phyloP scores from a whole-genome alignment of 2,329 filamentous ascomycete genomes.

The Chrysoporthe deuterocubensis region DNA sequence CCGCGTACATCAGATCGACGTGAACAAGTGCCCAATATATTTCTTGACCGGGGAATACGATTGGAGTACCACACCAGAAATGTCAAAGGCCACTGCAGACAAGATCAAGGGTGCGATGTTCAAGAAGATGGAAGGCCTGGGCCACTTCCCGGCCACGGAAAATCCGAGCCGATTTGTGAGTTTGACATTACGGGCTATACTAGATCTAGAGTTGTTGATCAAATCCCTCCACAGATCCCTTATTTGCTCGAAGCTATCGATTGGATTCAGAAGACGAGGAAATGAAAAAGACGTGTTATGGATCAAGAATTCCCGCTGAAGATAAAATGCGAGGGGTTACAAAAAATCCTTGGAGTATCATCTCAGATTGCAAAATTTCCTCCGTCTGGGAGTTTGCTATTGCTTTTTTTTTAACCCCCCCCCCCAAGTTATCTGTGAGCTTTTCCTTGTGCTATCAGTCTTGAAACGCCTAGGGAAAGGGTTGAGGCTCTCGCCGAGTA shows the following conservation, averaged over 20 bases:
- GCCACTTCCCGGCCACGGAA: conserved; percentile 25
- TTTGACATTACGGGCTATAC: too few species aligned
- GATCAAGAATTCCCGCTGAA: neutral
- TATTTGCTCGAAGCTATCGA: conserved; percentile 5
- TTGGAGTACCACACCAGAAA: conserved; percentile 27
- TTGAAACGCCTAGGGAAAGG: too few species aligned
- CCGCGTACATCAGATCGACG: conserved; percentile 49
- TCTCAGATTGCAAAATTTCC: too few species aligned
- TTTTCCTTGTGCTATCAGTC: too few species aligned
- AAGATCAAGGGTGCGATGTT: conserved; percentile 24
- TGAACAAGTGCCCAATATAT: conserved; percentile 52
- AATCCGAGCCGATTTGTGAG: conserved; percentile 21
- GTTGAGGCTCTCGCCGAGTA: too few species aligned
- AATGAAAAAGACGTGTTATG: neutral
- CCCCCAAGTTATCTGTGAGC: too few species aligned
- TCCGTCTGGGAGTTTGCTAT: too few species aligned
- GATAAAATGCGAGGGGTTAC: too few species aligned
- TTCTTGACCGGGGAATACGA: conserved; percentile 45
- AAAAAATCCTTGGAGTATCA: too few species aligned
- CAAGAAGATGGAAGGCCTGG: conserved; percentile 24
- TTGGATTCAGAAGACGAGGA: conserved; percentile 5
- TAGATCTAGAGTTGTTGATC: too few species aligned
- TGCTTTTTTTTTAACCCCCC: too few species aligned
- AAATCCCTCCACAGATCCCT: neutral
- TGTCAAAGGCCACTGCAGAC: conserved; percentile 23